Conservation (phyloP, 139 green algal species). For the Tetratostichococcus sp. region DNA sequence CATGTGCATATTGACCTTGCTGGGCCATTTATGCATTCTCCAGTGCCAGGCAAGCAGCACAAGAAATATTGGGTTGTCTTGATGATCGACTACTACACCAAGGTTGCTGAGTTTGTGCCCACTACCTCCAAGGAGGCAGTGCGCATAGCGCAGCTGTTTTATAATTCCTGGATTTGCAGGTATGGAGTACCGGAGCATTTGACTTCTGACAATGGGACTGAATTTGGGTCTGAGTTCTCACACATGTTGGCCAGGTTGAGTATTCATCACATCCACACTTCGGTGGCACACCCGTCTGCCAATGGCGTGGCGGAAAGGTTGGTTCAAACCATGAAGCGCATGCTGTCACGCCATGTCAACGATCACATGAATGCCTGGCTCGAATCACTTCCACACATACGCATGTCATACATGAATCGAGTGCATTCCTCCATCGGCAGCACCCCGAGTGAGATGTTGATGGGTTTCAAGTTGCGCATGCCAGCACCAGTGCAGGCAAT, state of each 20-base stretch:
- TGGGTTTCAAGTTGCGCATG: not conserved
- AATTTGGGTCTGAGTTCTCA: not conserved
- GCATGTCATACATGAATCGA: not conserved
- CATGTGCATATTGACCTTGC: not conserved
- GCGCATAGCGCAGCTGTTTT: too few species aligned
- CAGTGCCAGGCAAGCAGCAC: not conserved
- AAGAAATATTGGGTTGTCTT: too few species aligned
- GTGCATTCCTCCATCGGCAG: not conserved
- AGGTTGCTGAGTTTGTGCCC: too few species aligned
- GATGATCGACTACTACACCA: too few species aligned
- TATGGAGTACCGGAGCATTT: too few species aligned
- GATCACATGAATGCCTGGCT: not conserved
- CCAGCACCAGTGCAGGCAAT: not conserved
- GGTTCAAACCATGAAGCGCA: not conserved
- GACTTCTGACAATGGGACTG: too few species aligned
- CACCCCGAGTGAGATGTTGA: not conserved
- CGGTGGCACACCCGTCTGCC: not conserved
- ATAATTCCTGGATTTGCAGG: too few species aligned
- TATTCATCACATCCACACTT: not conserved
- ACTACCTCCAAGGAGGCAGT: too few species aligned
- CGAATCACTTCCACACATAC: not conserved
- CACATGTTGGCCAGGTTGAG: not conserved
- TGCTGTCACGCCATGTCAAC: not conserved
- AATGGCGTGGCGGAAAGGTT: not conserved
- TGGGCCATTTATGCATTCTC: not conserved